Percentiles rank a stretch among this genome's conserved stretches.
phyloP scores from a whole-genome alignment of 352 stramenopile species.

The Phytophthora fragariaefolia region DNA sequence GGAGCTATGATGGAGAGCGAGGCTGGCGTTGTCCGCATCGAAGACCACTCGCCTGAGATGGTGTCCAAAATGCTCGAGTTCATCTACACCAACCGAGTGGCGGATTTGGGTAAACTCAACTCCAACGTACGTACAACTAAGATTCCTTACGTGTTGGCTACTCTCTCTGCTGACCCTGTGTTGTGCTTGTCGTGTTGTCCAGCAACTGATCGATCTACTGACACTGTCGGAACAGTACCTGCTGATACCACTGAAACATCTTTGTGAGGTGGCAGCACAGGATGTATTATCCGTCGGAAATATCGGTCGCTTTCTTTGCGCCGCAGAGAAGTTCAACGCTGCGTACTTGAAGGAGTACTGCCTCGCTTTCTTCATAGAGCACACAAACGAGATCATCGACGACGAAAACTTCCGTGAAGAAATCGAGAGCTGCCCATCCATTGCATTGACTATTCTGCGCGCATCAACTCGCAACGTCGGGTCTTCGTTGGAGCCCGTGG shows the following conservation, averaged over 20 bases:
- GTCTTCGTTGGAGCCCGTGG: conserved; percentile 44
- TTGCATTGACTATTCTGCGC: conserved; percentile 81
- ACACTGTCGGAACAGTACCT: conserved; percentile 86
- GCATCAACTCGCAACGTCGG: conserved; percentile 50
- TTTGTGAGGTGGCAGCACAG: conserved; percentile 78
- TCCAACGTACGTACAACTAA: conserved; percentile 56
- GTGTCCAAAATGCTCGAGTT: conserved; percentile 93
- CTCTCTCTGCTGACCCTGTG: not conserved
- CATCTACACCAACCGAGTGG: conserved; percentile 92
- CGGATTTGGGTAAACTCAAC: conserved; percentile 77
- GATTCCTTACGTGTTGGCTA: not conserved
- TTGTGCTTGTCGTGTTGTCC: conserved; percentile 9
- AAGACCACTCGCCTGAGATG: conserved; percentile 82
- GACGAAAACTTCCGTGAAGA: conserved; percentile 86
- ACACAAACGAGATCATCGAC: conserved; percentile 82
- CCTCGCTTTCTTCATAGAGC: conserved; percentile 77
- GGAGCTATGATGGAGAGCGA: conserved; percentile 88
- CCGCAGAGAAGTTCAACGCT: conserved; percentile 87
- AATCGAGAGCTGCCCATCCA: conserved; percentile 76
- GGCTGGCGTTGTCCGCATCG: conserved; percentile 81
- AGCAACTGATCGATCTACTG: conserved; percentile 89
- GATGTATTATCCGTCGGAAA: conserved; percentile 78
- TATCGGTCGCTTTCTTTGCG: conserved; percentile 78
- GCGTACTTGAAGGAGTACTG: conserved; percentile 85
- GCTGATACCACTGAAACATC: conserved; percentile 72